Percentiles rank a stretch among this genome's conserved stretches.
Evolutionary conservation across 2,329 filamentous ascomycete genomes (phyloP).

Genomic region (Penicillium italicum): DNA sequence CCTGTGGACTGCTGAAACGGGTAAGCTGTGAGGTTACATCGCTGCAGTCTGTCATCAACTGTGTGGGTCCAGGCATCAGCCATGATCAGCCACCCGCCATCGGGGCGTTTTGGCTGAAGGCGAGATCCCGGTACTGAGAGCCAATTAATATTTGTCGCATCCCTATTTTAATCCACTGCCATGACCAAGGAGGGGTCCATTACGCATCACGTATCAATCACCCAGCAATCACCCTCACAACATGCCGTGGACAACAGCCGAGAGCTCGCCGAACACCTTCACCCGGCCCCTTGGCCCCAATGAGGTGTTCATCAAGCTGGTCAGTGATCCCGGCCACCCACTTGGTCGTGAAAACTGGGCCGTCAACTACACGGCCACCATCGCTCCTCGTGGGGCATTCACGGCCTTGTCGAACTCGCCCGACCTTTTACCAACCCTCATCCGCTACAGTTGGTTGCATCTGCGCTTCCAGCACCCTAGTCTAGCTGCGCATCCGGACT

Average conservation of each 20-base stretch:
- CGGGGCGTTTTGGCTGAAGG: background rate
- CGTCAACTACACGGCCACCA: slow-evolving; percentile 22
- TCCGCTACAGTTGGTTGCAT: slow-evolving; percentile 13
- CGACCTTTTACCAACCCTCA: slow-evolving; percentile 3
- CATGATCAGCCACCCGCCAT: background rate
- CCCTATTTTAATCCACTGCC: background rate
- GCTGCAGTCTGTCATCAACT: background rate
- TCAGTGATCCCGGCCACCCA: slow-evolving; percentile 26
- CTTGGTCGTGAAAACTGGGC: slow-evolving; percentile 35
- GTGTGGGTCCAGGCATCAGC: background rate
- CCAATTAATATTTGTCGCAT: background rate
- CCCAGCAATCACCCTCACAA: background rate
- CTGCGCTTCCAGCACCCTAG: slow-evolving; percentile 21
- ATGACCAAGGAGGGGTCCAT: background rate
- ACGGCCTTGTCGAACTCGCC: background rate
- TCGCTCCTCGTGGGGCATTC: slow-evolving; percentile 12
- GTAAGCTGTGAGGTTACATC: background rate
- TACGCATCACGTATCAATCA: background rate
- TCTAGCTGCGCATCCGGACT: slow-evolving; percentile 11
- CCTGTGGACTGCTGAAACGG: background rate
- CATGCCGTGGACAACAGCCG: background rate
- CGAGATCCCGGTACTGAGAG: background rate
- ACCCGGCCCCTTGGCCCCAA: slow-evolving; percentile 12
- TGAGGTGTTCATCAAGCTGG: slow-evolving; percentile 31
- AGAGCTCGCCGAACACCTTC: slow-evolving; percentile 6